Percentiles rank a stretch among this genome's conserved stretches.
Conservation (phyloP, 352 stramenopile genomes). For the Phytophthora idaei region DNA sequence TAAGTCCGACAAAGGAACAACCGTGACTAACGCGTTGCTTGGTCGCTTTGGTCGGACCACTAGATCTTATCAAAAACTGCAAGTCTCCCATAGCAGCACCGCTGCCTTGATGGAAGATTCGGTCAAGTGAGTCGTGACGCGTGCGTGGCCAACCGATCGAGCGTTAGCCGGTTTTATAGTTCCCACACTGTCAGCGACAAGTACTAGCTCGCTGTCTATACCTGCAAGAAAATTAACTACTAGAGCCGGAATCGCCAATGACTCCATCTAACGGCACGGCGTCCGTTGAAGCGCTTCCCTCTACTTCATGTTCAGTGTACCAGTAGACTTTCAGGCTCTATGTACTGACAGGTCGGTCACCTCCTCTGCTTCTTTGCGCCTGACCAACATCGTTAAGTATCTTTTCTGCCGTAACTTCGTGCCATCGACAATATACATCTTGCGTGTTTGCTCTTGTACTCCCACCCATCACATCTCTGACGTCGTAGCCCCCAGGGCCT, state of each 20-base stretch:
- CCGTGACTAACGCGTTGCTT: conserved; percentile 22
- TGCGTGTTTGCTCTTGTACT: conserved; percentile 27
- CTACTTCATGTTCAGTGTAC: conserved; percentile 20
- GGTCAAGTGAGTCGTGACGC: conserved; percentile 15
- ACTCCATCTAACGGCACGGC: conserved; percentile 2
- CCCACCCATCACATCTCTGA: conserved; percentile 31
- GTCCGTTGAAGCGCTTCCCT: conserved; percentile 20
- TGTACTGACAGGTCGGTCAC: conserved; percentile 36
- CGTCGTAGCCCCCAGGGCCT: conserved; percentile 21
- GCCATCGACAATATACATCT: conserved; percentile 18
- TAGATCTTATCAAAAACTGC: background rate
- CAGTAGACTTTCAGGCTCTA: conserved; percentile 11
- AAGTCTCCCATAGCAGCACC: conserved; percentile 11
- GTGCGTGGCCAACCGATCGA: conserved; percentile 17
- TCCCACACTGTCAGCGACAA: conserved; percentile 16
- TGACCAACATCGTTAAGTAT: conserved; percentile 22
- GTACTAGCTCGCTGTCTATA: conserved; percentile 4
- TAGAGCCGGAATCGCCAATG: conserved; percentile 30
- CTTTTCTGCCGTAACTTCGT: conserved; percentile 26
- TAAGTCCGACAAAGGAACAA: conserved; percentile 12
- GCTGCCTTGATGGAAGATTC: conserved; percentile 22
- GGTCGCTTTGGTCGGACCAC: conserved; percentile 27
- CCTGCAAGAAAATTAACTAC: conserved; percentile 20
- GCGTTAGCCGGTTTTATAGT: conserved; percentile 25
- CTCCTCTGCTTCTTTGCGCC: conserved; percentile 16